A percentile compares a stretch with the other conserved stretches of the same genome.
Conservation (phyloP, 164 flowering plant species). For the Paratinospora sagittata region DNA sequence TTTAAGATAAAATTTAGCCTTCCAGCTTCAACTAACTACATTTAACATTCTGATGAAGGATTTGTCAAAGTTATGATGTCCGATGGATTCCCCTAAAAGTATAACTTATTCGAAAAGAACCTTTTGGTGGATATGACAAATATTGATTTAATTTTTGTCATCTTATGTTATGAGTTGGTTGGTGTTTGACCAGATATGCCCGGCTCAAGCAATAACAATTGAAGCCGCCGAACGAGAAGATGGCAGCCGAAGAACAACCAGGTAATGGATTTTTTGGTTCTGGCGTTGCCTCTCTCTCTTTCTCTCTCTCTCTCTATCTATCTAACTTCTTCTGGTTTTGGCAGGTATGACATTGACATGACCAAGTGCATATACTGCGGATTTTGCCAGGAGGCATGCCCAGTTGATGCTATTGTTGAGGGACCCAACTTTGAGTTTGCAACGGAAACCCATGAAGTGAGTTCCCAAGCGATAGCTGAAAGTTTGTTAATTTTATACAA, state of each 20-base stretch:
- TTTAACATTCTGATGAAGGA: no score
- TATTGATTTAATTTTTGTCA: no score
- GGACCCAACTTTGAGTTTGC: conserved; percentile 99
- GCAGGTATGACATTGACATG: conserved; percentile 98
- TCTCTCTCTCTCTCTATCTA: conserved; percentile 7
- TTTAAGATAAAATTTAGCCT: no score
- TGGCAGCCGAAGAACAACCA: conserved; percentile 96
- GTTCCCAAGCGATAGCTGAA: no score
- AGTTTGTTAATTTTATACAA: no score
- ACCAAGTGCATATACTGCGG: conserved; percentile 99
- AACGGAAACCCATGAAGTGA: no score
- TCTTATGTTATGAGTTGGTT: no score
- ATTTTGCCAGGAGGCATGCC: conserved; percentile 99
- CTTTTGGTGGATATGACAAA: no score
- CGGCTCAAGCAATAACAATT: conserved; percentile 98
- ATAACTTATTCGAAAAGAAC: no score
- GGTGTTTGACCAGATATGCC: conserved; percentile 97
- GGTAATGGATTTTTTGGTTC: conserved; percentile 56
- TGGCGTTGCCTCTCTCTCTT: not conserved
- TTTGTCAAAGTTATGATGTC: no score
- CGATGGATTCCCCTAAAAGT: no score
- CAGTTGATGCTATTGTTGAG: conserved; percentile 99
- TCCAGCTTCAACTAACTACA: no score
- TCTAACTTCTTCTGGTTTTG: conserved; percentile 5
- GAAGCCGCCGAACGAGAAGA: conserved; percentile 99